Conservation (phyloP, 768 basidiomycete species). For the Xanthoconium purpureum region DNA sequence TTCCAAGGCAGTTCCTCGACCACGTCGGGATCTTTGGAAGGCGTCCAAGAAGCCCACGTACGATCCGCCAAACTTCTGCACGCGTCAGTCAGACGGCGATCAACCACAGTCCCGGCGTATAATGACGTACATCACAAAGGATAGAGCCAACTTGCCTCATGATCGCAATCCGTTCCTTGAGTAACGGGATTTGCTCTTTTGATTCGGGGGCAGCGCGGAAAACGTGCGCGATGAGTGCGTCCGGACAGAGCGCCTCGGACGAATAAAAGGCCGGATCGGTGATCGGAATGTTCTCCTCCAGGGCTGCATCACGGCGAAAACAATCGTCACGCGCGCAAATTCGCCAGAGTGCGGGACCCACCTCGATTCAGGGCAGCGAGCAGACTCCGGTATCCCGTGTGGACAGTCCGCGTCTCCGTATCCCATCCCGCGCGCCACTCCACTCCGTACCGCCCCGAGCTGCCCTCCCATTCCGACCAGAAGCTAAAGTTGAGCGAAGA, state of each 20-base stretch:
- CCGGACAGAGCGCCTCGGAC: slow-evolving; percentile 65
- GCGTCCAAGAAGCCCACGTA: slow-evolving; percentile 62
- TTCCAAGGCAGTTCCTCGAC: slow-evolving; percentile 64
- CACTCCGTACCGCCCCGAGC: slow-evolving; percentile 65
- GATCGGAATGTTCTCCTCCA: slow-evolving; percentile 74
- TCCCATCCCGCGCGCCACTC: slow-evolving; percentile 74
- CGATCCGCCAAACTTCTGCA: slow-evolving; percentile 66
- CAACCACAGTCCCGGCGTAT: slow-evolving; percentile 5
- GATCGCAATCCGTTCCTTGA: slow-evolving; percentile 66
- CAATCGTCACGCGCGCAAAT: not conserved
- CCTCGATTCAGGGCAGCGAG: slow-evolving; percentile 83
- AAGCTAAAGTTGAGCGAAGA: slow-evolving; percentile 86
- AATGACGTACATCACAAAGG: slow-evolving; percentile 57
- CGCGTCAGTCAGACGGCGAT: slow-evolving; percentile 5
- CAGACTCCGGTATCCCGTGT: slow-evolving; percentile 86
- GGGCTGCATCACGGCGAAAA: slow-evolving; percentile 42
- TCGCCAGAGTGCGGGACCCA: slow-evolving; percentile 25
- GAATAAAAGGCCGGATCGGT: slow-evolving; percentile 79
- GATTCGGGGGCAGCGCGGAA: slow-evolving; percentile 62
- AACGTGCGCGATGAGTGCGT: slow-evolving; percentile 61
- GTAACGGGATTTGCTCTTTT: slow-evolving; percentile 64
- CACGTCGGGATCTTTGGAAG: slow-evolving; percentile 52
- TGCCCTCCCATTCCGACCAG: slow-evolving; percentile 73
- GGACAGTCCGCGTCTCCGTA: slow-evolving; percentile 45
- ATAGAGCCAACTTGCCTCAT: slow-evolving; percentile 77